These are phyloP conservation scores for Royoungia palumana DNA, from an alignment of 768 basidiomycete genomes.

Conservation along the genomic window DNA sequence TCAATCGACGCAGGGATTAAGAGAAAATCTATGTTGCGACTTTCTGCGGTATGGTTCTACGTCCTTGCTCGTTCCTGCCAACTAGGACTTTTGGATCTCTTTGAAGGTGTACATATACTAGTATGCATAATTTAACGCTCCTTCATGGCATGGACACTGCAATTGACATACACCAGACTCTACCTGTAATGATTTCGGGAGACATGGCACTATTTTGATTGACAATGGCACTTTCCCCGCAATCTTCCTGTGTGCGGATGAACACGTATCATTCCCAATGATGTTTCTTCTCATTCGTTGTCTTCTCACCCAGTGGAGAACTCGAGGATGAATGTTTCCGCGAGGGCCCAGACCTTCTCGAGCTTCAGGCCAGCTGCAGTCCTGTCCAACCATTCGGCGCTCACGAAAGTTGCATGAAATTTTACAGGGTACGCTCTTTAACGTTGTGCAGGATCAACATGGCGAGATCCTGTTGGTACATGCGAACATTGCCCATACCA, in stretches of 20 bases:
- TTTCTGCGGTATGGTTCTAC: no score
- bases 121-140: no score
- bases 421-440: constrained; percentile 31
- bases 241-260: constrained; percentile 7
- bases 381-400: constrained; percentile 14
- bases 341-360: constrained; percentile 32
- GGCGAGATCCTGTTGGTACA: constrained; percentile 31
- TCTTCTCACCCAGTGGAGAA: constrained; percentile 20
- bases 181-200: no score
- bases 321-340: constrained; percentile 24
- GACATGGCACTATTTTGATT: no score
- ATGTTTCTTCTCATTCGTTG: background rate
- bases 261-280: constrained; percentile 2
- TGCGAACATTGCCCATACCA: constrained; percentile 27
- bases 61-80: no score
- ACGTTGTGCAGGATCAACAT: no score
- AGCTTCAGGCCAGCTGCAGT: constrained; percentile 26
- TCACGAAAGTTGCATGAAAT: constrained; percentile 30
- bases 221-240: background rate
- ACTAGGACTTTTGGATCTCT: no score
- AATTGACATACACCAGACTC: no score
- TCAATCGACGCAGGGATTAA: no score
- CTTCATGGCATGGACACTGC: no score
- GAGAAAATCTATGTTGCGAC: no score
- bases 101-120: no score